Conservation (phyloP, 768 basidiomycete genomes). For the Tulasnella calospora region DNA sequence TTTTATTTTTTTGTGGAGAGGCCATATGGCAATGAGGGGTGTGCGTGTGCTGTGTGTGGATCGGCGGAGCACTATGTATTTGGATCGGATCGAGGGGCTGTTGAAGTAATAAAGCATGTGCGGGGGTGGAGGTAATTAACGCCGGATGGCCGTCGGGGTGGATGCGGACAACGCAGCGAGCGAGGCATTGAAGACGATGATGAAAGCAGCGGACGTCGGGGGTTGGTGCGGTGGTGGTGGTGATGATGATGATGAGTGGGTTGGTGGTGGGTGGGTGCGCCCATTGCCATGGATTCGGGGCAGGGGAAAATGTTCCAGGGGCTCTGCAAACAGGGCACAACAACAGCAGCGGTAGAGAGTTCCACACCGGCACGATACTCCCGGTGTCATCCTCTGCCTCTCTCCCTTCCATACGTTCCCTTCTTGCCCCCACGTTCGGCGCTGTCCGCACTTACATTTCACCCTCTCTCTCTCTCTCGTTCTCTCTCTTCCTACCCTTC, state of each 20-base stretch:
- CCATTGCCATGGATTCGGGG: constrained; percentile 11
- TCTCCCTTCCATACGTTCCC: not conserved
- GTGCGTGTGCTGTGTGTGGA: not conserved
- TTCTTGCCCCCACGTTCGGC: not conserved
- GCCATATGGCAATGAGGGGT: constrained; percentile 7
- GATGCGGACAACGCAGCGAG: not conserved
- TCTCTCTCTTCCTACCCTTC: too few relatives aligned
- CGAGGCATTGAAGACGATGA: constrained; percentile 1
- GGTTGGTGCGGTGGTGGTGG: not conserved
- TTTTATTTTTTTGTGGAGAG: not conserved
- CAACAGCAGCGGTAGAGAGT: not conserved
- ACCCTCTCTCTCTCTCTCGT: too few relatives aligned
- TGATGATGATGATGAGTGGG: not conserved
- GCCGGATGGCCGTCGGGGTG: not conserved
- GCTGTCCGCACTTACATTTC: not conserved
- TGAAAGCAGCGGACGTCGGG: not conserved
- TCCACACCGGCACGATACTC: not conserved
- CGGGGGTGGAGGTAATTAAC: not conserved
- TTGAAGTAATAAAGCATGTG: not conserved
- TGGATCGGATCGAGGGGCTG: not conserved
- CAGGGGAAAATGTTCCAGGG: constrained; percentile 11
- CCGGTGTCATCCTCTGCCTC: not conserved
- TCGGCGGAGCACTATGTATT: constrained; percentile 9
- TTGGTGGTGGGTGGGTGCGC: not conserved
- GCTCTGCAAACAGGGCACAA: not conserved